These are phyloP conservation scores for Rosa hybrid DNA, from an alignment of 331 rosid genomes.

Conservation along the genomic window DNA sequence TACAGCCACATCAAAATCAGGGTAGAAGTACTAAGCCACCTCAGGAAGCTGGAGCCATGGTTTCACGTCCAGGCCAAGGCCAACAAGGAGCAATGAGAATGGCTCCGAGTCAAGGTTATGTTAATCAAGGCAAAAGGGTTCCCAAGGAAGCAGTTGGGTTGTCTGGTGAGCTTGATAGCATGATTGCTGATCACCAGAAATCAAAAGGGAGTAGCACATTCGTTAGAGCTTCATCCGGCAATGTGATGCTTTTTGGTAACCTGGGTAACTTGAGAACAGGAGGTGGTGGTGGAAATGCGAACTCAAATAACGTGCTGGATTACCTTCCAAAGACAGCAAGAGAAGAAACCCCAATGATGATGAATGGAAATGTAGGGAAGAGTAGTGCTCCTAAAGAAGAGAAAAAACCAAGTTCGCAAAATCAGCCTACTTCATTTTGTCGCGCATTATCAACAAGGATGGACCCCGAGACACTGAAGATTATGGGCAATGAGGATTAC, in stretches of 20 bases:
- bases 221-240: slow-evolving; percentile 83
- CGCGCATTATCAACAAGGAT: slow-evolving; percentile 71
- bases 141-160: slow-evolving; percentile 68
- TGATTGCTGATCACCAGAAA: slow-evolving; percentile 65
- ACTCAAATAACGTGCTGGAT: slow-evolving; percentile 33
- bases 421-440: slow-evolving; percentile 46
- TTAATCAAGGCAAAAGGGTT: slow-evolving; percentile 57
- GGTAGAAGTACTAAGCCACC: slow-evolving; percentile 8
- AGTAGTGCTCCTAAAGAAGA: slow-evolving; percentile 9
- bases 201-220: slow-evolving; percentile 43
- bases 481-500: slow-evolving; percentile 88
- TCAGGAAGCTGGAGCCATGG: background rate
- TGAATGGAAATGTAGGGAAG: slow-evolving; percentile 27
- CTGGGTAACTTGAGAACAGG: slow-evolving; percentile 68
- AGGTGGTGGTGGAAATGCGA: slow-evolving; percentile 27
- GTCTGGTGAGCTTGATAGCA: slow-evolving; percentile 79
- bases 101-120: slow-evolving; percentile 44
- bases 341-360: slow-evolving; percentile 21
- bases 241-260: slow-evolving; percentile 68
- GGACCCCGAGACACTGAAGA: slow-evolving; percentile 80
- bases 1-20: slow-evolving; percentile 4
- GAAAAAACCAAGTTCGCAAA: slow-evolving; percentile 13
- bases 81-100: slow-evolving; percentile 21
- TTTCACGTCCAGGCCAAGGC: background rate
- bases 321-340: slow-evolving; percentile 37